Evolutionary conservation across 768 basidiomycete genomes (phyloP), one percentile per base, ranked within the genome.

Genomic region (Lentinula edodes): DNA sequence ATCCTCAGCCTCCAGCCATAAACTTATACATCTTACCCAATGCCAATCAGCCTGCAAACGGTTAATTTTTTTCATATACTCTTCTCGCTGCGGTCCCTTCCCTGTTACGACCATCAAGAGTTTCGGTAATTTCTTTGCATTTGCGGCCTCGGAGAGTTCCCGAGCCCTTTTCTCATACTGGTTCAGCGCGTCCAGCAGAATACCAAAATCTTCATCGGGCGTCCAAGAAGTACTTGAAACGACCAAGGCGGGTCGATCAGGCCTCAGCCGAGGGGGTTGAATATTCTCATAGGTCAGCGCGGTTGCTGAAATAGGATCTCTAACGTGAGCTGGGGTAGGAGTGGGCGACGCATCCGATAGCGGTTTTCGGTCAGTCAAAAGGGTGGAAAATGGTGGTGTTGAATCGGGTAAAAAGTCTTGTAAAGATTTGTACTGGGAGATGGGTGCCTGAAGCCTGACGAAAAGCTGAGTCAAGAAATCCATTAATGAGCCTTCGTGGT

Each of bases 171-270:
- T 61, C 65, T 98, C 88, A 70, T 97, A 98, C 15, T 74, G 45
- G 13, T 75, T 70, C 42, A 99, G 76, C 2, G 94, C 93, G 18
- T 84, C 79, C 20, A 98, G 73, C 16, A 99, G 83, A 56, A 97
- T 83, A 8, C 82, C 75, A 65, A 99, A 98, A 71, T 98, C 95
- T 71, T 99, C 97, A 68, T 99, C 97, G 6, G 93, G 85, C 0
- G 97, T 98, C 96, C 96, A 98, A 15, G 91, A 94, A 1, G 97
- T 99, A 65, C 93, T 92, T 23, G 91, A 93, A 32, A 99, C 87
- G 16, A 98, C 65, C 1, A 98, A 75, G 0, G 93, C 95, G 4
- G 94, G 93, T 61, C 95, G 80, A 64, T 93, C 91, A 1, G 75
- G 67, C 38, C 91, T 83, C 28, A 85, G 72, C n/a, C 68, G 68